Base-by-base conservation (phyloP, 2,329 filamentous ascomycete species). In the Byssothecium circinans region DNA sequence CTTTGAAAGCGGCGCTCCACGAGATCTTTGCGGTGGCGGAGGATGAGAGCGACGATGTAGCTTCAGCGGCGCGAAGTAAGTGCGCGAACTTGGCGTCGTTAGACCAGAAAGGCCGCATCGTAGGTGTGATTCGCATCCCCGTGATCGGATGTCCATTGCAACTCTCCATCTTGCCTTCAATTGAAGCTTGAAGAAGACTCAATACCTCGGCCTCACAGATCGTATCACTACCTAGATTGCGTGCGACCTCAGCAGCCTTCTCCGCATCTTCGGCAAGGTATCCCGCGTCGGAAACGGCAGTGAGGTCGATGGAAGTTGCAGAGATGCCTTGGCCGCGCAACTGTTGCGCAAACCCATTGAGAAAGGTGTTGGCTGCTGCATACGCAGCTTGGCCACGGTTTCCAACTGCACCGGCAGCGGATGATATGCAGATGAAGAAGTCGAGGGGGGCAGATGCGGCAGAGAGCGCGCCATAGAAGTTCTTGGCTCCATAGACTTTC, bases 351-450 rank as follows among this genome's bases (percentile, higher is more conserved):
- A 66, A 61, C 17, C 52, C 59, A 35, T 68, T 58, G 14, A 67
- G 59, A 48, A 67, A 68, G 2, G 56, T 57, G 51, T 79, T 78
- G 2, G 73, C 76, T 0, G 77, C 75, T 0, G 64, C 58, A 46
- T 80, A 81, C 43, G 70, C 74, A 7, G 68, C 56, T 50, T 81
- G 78, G 1, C 70, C 70, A 38, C 47, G 47, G 22, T 61, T 62
- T 4, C 66, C 66, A 22, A 58, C 34, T 22, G 62, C 53, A 14
- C 46, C 56, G 8, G 57, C 54, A 17, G 61, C 49, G 0, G 68
- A 72, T 1, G 69, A 72, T 37, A 68, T 62, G n/a, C 69, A 41
- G 36, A 74, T 54, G 52, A 75, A 73, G 53, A 73, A 74, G 29
- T 74, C 70, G 2, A 74, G 57, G 0, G 61, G 38, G 3, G 43